Evolutionary conservation across 352 stramenopile species (phyloP).

Genomic region (Globisporangium nodosum): DNA sequence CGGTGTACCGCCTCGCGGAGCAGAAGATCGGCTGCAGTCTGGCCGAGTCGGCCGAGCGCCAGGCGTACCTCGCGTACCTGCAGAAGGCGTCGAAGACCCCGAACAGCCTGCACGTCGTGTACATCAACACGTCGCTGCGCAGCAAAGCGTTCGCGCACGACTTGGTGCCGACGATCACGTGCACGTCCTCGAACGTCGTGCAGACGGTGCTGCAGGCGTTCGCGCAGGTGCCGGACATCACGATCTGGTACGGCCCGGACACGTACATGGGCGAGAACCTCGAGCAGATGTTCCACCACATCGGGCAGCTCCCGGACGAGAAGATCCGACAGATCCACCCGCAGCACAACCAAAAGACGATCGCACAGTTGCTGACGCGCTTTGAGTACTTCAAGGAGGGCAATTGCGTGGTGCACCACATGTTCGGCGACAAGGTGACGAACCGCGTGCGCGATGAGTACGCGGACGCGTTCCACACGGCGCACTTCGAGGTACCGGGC

Average conservation of each 20-base stretch:
- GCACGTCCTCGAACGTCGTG: constrained; percentile 95
- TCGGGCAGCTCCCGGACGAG: constrained; percentile 69
- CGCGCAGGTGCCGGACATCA: constrained; percentile 88
- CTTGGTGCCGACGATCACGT: constrained; percentile 96
- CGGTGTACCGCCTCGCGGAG: constrained; percentile 92
- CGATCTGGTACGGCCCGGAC: constrained; percentile 93
- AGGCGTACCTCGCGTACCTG: constrained; percentile 92
- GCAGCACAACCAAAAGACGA: constrained; percentile 74
- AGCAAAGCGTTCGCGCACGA: constrained; percentile 94
- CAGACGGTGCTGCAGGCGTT: constrained; percentile 94
- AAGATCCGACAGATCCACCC: constrained; percentile 85
- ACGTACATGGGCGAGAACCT: constrained; percentile 99
- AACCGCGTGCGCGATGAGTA: constrained; percentile 90
- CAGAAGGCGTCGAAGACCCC: constrained; percentile 82
- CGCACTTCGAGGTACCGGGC: constrained; percentile 97
- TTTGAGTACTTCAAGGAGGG: constrained; percentile 95
- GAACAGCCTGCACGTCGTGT: constrained; percentile 95
- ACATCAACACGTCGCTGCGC: constrained; percentile 97
- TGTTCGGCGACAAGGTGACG: constrained; percentile 95
- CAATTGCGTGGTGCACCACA: constrained; percentile 98
- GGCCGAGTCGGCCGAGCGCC: constrained; percentile 91
- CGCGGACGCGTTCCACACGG: constrained; percentile 92
- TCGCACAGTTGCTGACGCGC: constrained; percentile 75
- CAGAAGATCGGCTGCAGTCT: constrained; percentile 94
- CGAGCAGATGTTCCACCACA: constrained; percentile 89